Percentiles rank a stretch among this genome's conserved stretches.
Conservation (phyloP, 129 eudicot species). For the Centella asiatica region DNA sequence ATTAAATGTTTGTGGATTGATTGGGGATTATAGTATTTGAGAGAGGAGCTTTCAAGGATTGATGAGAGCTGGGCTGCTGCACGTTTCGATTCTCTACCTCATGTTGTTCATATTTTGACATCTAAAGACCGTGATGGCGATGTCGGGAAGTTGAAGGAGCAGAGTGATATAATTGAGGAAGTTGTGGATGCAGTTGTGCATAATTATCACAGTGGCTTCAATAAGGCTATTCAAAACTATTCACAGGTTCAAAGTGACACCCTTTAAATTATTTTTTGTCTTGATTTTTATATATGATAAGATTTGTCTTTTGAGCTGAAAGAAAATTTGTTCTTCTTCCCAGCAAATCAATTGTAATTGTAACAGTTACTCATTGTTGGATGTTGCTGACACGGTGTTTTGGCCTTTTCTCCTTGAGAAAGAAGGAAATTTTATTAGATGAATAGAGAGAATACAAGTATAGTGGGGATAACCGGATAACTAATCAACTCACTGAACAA, state of each 20-base stretch:
- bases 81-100: conserved; percentile 92
- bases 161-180: conserved; percentile 88
- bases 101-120: conserved; percentile 88
- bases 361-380: neutral
- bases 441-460: neutral
- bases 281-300: neutral
- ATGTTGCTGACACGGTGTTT: neutral
- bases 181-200: conserved; percentile 99
- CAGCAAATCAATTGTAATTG: too few species aligned
- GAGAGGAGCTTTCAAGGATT: conserved; percentile 71
- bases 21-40: conserved; percentile 47
- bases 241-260: conserved; percentile 42
- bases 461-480: too few species aligned
- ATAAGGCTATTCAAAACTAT: conserved; percentile 96
- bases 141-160: conserved; percentile 69
- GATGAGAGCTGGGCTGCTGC: conserved; percentile 93
- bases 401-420: neutral
- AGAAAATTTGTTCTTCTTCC: neutral
- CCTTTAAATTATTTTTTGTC: neutral
- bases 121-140: conserved; percentile 96
- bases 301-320: neutral
- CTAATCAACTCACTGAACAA: too few species aligned
- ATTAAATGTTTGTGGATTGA: neutral
- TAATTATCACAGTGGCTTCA: conserved; percentile 95
- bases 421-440: neutral